Conservation (phyloP, 2,329 filamentous ascomycete genomes). For the Furcasterigmium sp. region DNA sequence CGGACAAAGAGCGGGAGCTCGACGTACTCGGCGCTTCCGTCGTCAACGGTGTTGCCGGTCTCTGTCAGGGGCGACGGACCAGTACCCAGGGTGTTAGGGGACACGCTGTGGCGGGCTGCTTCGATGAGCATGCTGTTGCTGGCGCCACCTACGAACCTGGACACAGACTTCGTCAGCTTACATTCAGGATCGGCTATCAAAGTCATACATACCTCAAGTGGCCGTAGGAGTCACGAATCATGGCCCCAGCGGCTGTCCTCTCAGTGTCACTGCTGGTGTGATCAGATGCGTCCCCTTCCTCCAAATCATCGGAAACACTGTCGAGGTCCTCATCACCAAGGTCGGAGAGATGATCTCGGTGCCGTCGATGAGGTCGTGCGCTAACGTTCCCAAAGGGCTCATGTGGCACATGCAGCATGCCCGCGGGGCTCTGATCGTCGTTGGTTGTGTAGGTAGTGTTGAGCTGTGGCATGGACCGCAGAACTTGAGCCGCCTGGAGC, state of each 20-base stretch:
- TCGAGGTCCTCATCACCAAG: not conserved
- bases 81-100: slow-evolving; percentile 5
- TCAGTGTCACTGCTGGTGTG: too few relatives aligned
- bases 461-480: slow-evolving; percentile 7
- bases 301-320: not conserved
- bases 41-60: not conserved
- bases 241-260: slow-evolving; percentile 9
- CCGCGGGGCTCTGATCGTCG: too few relatives aligned
- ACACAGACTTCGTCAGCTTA: too few relatives aligned
- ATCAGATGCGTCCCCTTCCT: not conserved
- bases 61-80: not conserved
- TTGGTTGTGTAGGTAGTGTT: too few relatives aligned
- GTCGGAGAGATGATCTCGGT: not conserved
- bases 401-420: too few relatives aligned
- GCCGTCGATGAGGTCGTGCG: too few relatives aligned
- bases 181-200: too few relatives aligned
- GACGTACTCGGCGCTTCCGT: slow-evolving; percentile 5
- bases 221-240: slow-evolving; percentile 21
- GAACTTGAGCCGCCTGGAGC: slow-evolving; percentile 9
- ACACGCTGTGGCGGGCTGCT: slow-evolving; percentile 16
- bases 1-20: slow-evolving; percentile 21
- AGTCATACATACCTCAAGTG: slow-evolving; percentile 12
- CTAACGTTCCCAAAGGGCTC: too few relatives aligned
- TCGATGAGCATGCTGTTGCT: slow-evolving; percentile 20
- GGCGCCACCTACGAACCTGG: slow-evolving; percentile 18